A percentile compares a stretch with the other conserved stretches of the same genome.
Evolutionary conservation across 2,329 filamentous ascomycete genomes (phyloP).

Genomic region (Xenosphaeropsis pyriputrescens): DNA sequence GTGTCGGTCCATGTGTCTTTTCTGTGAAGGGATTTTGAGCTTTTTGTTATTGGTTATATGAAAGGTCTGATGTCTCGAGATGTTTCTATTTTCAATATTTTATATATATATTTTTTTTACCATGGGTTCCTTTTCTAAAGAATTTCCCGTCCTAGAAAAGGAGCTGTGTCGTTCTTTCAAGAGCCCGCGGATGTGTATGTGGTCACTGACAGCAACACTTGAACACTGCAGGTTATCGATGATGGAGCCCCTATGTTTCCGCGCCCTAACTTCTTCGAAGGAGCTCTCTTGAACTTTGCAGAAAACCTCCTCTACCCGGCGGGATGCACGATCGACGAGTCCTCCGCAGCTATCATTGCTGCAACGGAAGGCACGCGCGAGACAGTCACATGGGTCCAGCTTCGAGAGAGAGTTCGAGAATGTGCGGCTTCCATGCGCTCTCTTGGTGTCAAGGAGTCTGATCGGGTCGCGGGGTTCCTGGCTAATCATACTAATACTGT

Average conservation of each 20-base stretch:
- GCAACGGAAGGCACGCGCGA: slow-evolving; percentile 54
- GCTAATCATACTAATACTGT: slow-evolving; percentile 83
- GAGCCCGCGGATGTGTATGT: too few relatives aligned
- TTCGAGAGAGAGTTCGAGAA: slow-evolving; percentile 62
- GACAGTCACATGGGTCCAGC: slow-evolving; percentile 59
- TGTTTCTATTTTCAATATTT: too few relatives aligned
- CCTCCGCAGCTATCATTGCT: slow-evolving; percentile 59
- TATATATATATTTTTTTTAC: too few relatives aligned
- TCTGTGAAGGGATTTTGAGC: too few relatives aligned
- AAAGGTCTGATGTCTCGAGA: too few relatives aligned
- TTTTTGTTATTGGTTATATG: too few relatives aligned
- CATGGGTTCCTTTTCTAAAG: too few relatives aligned
- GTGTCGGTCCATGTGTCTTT: too few relatives aligned
- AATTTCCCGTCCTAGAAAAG: too few relatives aligned
- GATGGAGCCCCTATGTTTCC: slow-evolving; percentile 63
- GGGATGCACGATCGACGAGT: slow-evolving; percentile 35
- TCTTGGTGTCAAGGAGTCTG: slow-evolving; percentile 39
- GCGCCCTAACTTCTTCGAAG: slow-evolving; percentile 71
- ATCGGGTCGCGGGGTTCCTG: slow-evolving; percentile 59
- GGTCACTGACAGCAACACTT: not conserved
- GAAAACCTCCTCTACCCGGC: slow-evolving; percentile 83
- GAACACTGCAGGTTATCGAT: slow-evolving; percentile 45
- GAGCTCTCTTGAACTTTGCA: slow-evolving; percentile 75
- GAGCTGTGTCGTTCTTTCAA: too few relatives aligned
- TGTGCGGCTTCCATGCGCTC: slow-evolving; percentile 59